These are phyloP conservation scores for Solanum chacoense DNA, from an alignment of 305 asterid genomes.

Conservation along the genomic window DNA sequence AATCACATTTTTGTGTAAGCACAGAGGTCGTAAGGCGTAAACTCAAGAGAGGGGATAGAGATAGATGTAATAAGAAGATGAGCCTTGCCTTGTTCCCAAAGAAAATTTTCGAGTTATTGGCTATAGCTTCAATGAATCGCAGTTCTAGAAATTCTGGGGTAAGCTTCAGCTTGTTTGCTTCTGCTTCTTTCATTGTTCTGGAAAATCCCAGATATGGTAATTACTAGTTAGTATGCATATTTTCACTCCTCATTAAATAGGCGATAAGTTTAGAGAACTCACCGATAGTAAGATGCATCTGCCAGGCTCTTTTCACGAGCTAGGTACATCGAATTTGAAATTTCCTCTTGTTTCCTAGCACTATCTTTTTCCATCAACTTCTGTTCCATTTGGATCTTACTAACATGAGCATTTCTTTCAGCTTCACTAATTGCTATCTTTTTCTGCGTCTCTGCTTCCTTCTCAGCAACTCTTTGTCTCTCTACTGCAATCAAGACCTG, in stretches of 20 bases:
- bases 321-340: slow-evolving; percentile 74
- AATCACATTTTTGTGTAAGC: slow-evolving; percentile 8
- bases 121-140: slow-evolving; percentile 78
- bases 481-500: slow-evolving; percentile 92
- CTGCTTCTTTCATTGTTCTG: slow-evolving; percentile 85
- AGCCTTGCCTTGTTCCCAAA: slow-evolving; percentile 68
- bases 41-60: neutral
- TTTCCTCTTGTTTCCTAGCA: slow-evolving; percentile 81
- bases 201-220: slow-evolving; percentile 5
- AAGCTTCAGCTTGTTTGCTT: slow-evolving; percentile 85
- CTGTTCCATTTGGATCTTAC: slow-evolving; percentile 92
- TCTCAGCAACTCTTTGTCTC: slow-evolving; percentile 84
- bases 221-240: neutral
- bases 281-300: slow-evolving; percentile 86
- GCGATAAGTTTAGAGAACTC: slow-evolving; percentile 10
- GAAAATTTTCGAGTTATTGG: slow-evolving; percentile 87
- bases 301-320: slow-evolving; percentile 98
- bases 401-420: slow-evolving; percentile 79
- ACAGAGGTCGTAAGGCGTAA: neutral
- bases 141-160: slow-evolving; percentile 80
- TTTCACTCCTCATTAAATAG: neutral
- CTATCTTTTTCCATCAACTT: slow-evolving; percentile 94
- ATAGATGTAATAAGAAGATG: slow-evolving; percentile 4
- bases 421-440: slow-evolving; percentile 96
- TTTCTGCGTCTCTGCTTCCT: slow-evolving; percentile 94